A percentile compares a stretch with the other conserved stretches of the same genome.
Conservation (phyloP, 164 flowering plant species). For the Chimonanthus praecox region DNA sequence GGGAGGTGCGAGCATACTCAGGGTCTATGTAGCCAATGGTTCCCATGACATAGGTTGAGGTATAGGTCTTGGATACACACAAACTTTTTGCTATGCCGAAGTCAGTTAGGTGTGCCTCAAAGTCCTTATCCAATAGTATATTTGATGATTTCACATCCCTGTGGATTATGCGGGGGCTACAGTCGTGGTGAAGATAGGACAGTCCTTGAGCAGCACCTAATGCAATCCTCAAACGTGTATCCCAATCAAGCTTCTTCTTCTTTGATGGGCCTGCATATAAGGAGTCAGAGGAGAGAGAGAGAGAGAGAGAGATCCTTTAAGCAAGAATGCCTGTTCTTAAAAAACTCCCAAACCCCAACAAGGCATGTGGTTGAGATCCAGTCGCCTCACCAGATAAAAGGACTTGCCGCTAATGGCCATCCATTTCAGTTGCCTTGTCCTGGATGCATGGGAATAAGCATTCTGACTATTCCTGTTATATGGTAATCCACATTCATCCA, state of each 20-base stretch:
- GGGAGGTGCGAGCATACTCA: slow-evolving; percentile 94
- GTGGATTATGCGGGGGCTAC: slow-evolving; percentile 90
- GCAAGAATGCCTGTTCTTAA: not conserved
- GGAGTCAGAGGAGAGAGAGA: not conserved
- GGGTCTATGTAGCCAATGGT: slow-evolving; percentile 99
- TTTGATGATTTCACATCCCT: slow-evolving; percentile 96
- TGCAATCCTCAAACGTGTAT: slow-evolving; percentile 72
- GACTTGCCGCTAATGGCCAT: no score
- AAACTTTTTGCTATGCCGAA: slow-evolving; percentile 94
- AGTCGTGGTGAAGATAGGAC: slow-evolving; percentile 93
- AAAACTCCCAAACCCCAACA: not conserved
- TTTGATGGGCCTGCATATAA: slow-evolving; percentile 48
- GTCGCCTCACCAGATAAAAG: not conserved
- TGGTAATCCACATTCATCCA: no score
- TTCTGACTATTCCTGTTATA: no score
- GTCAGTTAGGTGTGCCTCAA: slow-evolving; percentile 92
- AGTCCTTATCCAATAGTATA: slow-evolving; percentile 80
- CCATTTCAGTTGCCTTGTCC: no score
- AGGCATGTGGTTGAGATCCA: not conserved
- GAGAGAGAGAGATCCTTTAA: not conserved
- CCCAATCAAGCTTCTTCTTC: slow-evolving; percentile 82
- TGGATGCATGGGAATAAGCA: no score
- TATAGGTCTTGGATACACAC: slow-evolving; percentile 64
- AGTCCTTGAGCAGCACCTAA: slow-evolving; percentile 92
- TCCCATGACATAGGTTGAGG: slow-evolving; percentile 91